Percentiles rank a stretch among this genome's conserved stretches.
Conservation (phyloP, 2,329 filamentous ascomycete genomes). For the Phyllosticta ampelicida region DNA sequence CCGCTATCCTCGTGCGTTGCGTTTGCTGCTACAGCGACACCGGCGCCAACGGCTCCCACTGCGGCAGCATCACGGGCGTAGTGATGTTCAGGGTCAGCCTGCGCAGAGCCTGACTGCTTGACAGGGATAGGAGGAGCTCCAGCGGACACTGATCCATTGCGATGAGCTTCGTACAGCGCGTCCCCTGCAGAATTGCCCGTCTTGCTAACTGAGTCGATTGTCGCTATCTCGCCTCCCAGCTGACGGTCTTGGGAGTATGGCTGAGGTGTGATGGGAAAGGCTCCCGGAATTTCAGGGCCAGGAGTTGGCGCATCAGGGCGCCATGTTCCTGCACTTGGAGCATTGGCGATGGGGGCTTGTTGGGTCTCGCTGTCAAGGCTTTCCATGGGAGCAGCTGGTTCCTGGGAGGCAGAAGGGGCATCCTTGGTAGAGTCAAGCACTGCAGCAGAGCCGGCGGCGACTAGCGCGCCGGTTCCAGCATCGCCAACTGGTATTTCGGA, state of each 20-base stretch:
- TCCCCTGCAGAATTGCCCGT: background rate
- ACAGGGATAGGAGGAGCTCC: background rate
- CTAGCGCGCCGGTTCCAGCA: background rate
- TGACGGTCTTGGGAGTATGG: background rate
- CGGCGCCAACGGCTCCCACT: slow-evolving; percentile 18
- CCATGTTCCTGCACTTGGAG: background rate
- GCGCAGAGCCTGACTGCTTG: background rate
- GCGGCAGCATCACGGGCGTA: slow-evolving; percentile 19
- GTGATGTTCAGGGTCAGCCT: slow-evolving; percentile 14
- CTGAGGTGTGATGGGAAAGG: background rate
- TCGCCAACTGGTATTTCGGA: slow-evolving; percentile 1
- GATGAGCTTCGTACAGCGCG: background rate
- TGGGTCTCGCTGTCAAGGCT: background rate
- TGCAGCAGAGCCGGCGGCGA: slow-evolving; percentile 5
- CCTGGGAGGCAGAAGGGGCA: background rate
- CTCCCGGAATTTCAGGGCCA: background rate
- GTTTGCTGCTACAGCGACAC: slow-evolving; percentile 8
- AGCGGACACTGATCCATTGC: background rate
- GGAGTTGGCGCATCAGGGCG: background rate
- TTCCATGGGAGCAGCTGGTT: background rate
- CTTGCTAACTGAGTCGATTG: background rate
- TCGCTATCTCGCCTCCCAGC: background rate
- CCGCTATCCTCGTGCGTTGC: background rate
- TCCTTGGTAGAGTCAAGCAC: slow-evolving; percentile 15
- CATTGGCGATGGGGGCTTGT: background rate